Evolutionary conservation across 2,329 filamentous ascomycete genomes (phyloP).

Genomic region (Beauveria scarabaeidicola): DNA sequence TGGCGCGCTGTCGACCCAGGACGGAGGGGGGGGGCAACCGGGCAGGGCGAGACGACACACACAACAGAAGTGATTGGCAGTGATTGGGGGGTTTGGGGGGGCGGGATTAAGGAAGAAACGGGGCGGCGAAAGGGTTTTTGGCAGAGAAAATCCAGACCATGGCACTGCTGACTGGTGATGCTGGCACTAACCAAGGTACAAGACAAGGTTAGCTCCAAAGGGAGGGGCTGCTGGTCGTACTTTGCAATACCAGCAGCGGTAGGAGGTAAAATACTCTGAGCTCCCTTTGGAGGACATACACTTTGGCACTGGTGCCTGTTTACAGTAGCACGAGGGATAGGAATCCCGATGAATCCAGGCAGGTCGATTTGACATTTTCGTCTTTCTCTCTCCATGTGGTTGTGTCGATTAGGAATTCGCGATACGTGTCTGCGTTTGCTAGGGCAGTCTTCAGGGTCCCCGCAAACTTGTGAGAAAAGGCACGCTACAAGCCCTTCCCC

Average conservation of each 20-base stretch:
- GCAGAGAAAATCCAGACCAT: neutral
- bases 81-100: neutral
- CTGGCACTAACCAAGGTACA: too few species aligned
- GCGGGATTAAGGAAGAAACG: constrained; percentile 4
- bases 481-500: neutral
- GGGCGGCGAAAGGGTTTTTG: neutral
- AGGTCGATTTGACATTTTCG: too few species aligned
- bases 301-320: neutral
- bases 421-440: neutral
- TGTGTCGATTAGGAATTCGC: too few species aligned
- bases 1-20: constrained; percentile 3
- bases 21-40: constrained; percentile 2
- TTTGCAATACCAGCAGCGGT: neutral
- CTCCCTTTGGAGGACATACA: neutral
- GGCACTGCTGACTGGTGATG: too few species aligned
- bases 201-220: too few species aligned
- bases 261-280: neutral
- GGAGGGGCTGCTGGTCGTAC: neutral
- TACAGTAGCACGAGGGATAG: neutral
- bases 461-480: neutral
- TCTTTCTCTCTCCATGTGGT: too few species aligned
- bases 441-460: neutral
- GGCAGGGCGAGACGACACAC: neutral
- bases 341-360: too few species aligned
- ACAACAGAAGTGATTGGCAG: neutral